A percentile compares a stretch with the other conserved stretches of the same genome.
Evolutionary conservation across 352 stramenopile genomes (phyloP).

Genomic region (Globisporangium megalacanthum): DNA sequence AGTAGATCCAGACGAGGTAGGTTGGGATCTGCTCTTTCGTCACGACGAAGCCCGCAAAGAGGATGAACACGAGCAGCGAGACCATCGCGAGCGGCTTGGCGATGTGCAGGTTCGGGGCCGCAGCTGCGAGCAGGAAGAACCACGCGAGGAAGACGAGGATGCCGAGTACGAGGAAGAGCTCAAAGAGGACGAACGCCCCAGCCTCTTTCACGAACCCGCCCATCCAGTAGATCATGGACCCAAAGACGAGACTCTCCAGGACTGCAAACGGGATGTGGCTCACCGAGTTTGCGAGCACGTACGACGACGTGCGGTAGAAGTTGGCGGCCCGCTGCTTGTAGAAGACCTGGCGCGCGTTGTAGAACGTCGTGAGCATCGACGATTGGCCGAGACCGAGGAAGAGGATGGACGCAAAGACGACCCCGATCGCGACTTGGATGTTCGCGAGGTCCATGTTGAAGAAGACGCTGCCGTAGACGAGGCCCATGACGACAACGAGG

Average conservation of each 20-base stretch:
- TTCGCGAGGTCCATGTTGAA: constrained; percentile 43
- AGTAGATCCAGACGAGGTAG: constrained; percentile 70
- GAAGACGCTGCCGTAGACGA: constrained; percentile 49
- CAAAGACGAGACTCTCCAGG: constrained; percentile 82
- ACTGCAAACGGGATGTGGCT: constrained; percentile 54
- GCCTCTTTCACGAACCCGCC: constrained; percentile 53
- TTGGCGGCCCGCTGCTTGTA: constrained; percentile 88
- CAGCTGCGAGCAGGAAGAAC: constrained; percentile 49
- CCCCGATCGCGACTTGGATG: constrained; percentile 60
- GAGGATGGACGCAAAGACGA: constrained; percentile 82
- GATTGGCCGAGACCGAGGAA: constrained; percentile 78
- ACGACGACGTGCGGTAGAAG: constrained; percentile 82
- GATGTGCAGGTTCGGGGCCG: constrained; percentile 36
- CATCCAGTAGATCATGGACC: constrained; percentile 85
- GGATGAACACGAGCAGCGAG: constrained; percentile 51
- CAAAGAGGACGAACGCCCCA: constrained; percentile 63
- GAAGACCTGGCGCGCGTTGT: constrained; percentile 62
- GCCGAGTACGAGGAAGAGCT: constrained; percentile 61
- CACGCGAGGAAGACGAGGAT: constrained; percentile 41
- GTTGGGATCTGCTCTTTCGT: constrained; percentile 44
- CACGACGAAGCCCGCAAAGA: constrained; percentile 62
- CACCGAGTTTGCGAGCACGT: constrained; percentile 55
- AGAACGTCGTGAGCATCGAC: constrained; percentile 74
- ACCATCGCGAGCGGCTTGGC: constrained; percentile 57
- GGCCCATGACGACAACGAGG: constrained; percentile 34